Base-by-base conservation (phyloP, 495 filamentous ascomycete genomes). In the Astrocystis sublimbata region DNA sequence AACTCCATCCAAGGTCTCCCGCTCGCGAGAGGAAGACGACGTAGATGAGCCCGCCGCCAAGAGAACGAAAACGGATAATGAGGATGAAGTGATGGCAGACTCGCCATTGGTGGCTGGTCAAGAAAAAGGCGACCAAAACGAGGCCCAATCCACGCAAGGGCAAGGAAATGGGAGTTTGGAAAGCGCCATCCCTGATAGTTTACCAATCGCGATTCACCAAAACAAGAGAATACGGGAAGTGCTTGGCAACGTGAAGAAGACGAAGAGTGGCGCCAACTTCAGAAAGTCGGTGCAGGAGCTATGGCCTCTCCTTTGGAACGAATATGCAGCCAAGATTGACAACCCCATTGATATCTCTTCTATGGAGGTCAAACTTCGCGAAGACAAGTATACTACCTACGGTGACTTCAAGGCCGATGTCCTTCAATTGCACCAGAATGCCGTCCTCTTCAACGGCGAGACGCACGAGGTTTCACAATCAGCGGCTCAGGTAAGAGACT, bases 331-430 rank as follows among this genome's bases (percentile, higher is more conserved):
- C 3, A 84, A 90, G 64, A 83, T 98, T 62, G 82, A 83, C 21
- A 80, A 86, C 0, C 92, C 93, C 0, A 91, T 93, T 81, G 94
- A 97, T 71, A 81, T 98, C 12, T 80, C 79, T 47, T 88, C 86
- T 2, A 90, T 98, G 70, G 94, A 98, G 65, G 76, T 71, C 38
- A 92, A 90, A 63, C 75, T 98, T 6, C 91, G 89, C 65, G 78
- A 78, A n/a, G 65, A 70, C 24, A 73, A 83, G 42, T 90, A 93
- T 67, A 63, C 72, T 19, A 71, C 80, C 49, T 98, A 97, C 69
- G 81, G 88, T 43, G 86, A 81, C 15, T 85, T 93, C 67, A 79
- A 87, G 36, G 75, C 78, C 15, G 96, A 98, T 66, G 81, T 97
- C 30, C 72, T 85, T 45, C 80, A 88, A 40, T 86, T 98, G 69